Conservation (phyloP, 1,284 basidiomycete genomes). For the Trametes pubescens region DNA sequence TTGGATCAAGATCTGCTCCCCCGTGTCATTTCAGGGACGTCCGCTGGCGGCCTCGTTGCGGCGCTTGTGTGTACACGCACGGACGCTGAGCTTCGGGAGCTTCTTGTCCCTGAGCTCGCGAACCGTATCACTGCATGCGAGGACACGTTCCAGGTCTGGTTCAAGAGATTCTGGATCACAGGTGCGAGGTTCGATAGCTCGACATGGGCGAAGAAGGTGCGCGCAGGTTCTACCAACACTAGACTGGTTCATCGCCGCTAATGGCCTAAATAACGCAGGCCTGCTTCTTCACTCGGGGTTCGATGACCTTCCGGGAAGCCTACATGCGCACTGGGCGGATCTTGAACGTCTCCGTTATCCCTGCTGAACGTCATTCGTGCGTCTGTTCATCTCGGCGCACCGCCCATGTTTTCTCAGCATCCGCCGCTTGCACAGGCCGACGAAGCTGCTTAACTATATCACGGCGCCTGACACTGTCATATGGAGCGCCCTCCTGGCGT, state of each 20-base stretch:
- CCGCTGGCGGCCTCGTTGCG: conserved; percentile 92
- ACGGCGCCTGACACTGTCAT: conserved; percentile 92
- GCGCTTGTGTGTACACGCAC: conserved; percentile 89
- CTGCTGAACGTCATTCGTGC: conserved; percentile 92
- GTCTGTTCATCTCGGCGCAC: conserved; percentile 38
- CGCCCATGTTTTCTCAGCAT: background rate
- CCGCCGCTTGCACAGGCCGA: conserved; percentile 66
- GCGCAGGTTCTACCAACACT: background rate
- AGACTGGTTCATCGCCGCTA: background rate
- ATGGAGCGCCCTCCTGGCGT: conserved; percentile 82
- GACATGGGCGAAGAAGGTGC: conserved; percentile 90
- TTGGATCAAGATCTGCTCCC: conserved; percentile 90
- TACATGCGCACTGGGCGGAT: conserved; percentile 93
- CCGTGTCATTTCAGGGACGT: conserved; percentile 91
- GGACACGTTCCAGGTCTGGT: conserved; percentile 83
- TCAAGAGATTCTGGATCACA: conserved; percentile 82
- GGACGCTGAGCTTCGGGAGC: conserved; percentile 82
- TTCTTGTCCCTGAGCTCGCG: conserved; percentile 86
- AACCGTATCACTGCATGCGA: conserved; percentile 92
- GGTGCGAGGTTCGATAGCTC: conserved; percentile 95
- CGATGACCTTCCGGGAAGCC: conserved; percentile 95
- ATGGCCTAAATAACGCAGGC: conserved; percentile 49
- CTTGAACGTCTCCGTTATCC: conserved; percentile 95
- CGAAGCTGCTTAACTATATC: conserved; percentile 94
- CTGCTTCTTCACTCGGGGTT: conserved; percentile 92